Base-by-base conservation (phyloP, 2,329 filamentous ascomycete genomes). In the Arachnopeziza araneosa region DNA sequence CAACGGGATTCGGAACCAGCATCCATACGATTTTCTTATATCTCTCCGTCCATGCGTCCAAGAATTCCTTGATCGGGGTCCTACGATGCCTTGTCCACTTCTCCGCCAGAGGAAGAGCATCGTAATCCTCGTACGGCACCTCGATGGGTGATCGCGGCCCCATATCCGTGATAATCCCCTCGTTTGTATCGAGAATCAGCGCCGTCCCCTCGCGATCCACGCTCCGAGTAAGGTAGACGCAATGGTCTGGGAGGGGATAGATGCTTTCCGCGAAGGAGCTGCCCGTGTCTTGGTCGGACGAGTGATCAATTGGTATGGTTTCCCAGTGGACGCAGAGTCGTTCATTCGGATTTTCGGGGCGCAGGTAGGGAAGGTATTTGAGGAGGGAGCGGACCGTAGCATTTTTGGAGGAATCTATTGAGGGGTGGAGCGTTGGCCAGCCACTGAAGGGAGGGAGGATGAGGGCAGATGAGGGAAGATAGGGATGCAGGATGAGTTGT, bases 1-100 rank as follows among this genome's bases (percentile, higher is more conserved):
- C 19, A 55, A 50, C 26, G 21, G 54, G 54, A 48, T 55, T 55
- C 32, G 54, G 54, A n/a, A 55, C 54, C 32, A 55, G 49, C 54
- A 55, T 55, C 54, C 54, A 55, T n/a, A 55, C 54, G 9, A 55
- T n/a, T 48, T 24, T 55, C 54, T 50, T n/a, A 24, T 50, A 55
- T 21, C 36, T 55, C 54, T 55, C 14, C 21, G 54, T 24, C 51
- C 51, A 53, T n/a, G 17, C 21, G 14, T 53, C 51, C n/a, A 53
- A 53, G 51, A 53, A 53, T 30, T 53, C 51, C 51, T 53, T 53
- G 23, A 53, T 30, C 24, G 54, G 54, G n/a, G 14, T 50, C 54
- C 10, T 55, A 12, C 24, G 30, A 24, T 55, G 44, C 30, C 12
- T n/a, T 24, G 22, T 55, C 54, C 54, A 55, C n/a, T 55, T 36